phyloP scores from a whole-genome alignment of 768 basidiomycete genomes.

The Naematelia encephala region DNA sequence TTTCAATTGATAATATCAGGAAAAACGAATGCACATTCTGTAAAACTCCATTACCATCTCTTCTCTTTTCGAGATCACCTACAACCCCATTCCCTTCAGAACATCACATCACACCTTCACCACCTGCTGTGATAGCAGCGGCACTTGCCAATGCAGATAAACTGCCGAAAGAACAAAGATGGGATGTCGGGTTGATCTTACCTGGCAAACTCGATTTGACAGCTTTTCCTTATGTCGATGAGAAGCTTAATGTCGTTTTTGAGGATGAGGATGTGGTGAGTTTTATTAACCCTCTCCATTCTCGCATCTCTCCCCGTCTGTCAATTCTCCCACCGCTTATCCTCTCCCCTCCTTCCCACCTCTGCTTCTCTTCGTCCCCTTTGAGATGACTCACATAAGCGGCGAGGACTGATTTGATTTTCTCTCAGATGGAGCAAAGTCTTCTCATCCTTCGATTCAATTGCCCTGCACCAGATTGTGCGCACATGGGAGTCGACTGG shows the following conservation, averaged over 20 bases:
- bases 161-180: slow-evolving; percentile 30
- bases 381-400: no score
- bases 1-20: slow-evolving; percentile 37
- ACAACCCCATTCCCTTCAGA: slow-evolving; percentile 39
- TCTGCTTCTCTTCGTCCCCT: no score
- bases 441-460: slow-evolving; percentile 88
- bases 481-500: slow-evolving; percentile 83
- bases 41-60: slow-evolving; percentile 57
- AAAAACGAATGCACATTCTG: slow-evolving; percentile 92
- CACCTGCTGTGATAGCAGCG: slow-evolving; percentile 31
- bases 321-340: no score
- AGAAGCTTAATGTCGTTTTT: slow-evolving; percentile 68
- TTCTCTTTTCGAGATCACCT: slow-evolving; percentile 44
- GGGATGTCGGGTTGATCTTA: slow-evolving; percentile 33
- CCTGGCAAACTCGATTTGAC: slow-evolving; percentile 42
- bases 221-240: slow-evolving; percentile 41
- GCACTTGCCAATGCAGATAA: slow-evolving; percentile 34
- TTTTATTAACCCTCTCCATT: no score
- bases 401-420: no score
- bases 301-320: no score
- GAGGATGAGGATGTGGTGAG: slow-evolving; percentile 67
- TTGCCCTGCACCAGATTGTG: slow-evolving; percentile 80
- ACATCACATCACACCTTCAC: slow-evolving; percentile 28
- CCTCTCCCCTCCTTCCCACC: background rate
- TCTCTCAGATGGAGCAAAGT: slow-evolving; percentile 76